Evolutionary conservation across 2,329 filamentous ascomycete genomes (phyloP), one percentile per base, ranked within the genome.

Genomic region (Cladophialophora chaetospira): DNA sequence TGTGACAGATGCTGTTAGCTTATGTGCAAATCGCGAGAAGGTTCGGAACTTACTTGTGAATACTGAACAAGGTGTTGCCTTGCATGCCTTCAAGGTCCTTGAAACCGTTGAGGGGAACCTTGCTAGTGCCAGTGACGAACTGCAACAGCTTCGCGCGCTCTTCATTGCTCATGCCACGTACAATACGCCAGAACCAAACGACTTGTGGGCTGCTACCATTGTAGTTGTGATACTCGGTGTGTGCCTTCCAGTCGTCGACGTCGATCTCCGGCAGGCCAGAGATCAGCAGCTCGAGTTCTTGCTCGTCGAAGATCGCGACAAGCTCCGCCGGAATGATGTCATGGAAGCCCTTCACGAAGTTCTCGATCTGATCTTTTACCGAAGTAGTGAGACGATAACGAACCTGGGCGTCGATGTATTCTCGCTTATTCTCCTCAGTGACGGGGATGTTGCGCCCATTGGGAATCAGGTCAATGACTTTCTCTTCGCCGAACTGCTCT

Each of bases 11-110:
- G n/a, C n/a, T 49, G 42, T 53, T 57, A 53, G 49, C 36, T 54
- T 40, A 11, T 35, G 25, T 25, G 28, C 23, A 45, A 19, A 44
- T 5, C 17, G 21, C 29, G 8, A 31, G 2, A 26, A 13, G 47
- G 11, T 11, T 19, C 33, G 33, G 9, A 28, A 58, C 60, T 62
- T 57, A 62, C 63, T 94, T 91, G 72, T 99, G 94, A 62, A 99
- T 97, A 73, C 97, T 99, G 85, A 99, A 99, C 64, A 91, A 87
- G 74, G 89, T 96, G 72, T 97, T 87, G 35, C 94, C 94, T 70
- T 99, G 97, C 94, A 99, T 99, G 65, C 94, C 95, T 77, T 99
- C 95, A 5, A 99, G 83, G 74, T 99, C 94, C 77, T 96, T 97
- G 82, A 99, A 99, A 10, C 94, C 94, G 67, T 99, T 99, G 47